Conservation (phyloP, 768 basidiomycete genomes). For the Vishniacozyma victoriae region DNA sequence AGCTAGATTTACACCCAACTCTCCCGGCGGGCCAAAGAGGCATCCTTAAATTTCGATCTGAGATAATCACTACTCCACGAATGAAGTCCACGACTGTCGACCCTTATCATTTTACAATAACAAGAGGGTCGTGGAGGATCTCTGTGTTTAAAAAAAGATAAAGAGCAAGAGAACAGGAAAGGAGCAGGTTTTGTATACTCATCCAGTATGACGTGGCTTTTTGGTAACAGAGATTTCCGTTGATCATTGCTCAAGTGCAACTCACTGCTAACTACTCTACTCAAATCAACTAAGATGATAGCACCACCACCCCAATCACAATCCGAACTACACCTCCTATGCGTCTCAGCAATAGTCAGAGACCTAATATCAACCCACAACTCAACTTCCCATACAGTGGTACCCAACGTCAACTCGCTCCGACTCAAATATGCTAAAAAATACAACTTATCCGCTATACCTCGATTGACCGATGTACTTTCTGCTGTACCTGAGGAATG, state of each 20-base stretch:
- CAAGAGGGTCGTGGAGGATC: conserved; percentile 25
- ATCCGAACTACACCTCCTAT: conserved; percentile 80
- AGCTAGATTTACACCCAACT: background rate
- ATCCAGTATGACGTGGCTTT: conserved; percentile 4
- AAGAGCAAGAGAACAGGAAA: conserved; percentile 9
- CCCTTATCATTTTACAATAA: conserved; percentile 7
- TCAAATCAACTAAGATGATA: conserved; percentile 21
- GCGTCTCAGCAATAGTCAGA: conserved; percentile 89
- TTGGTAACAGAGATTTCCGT: background rate
- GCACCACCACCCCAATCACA: conserved; percentile 55
- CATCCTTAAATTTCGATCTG: conserved; percentile 18
- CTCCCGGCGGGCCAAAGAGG: conserved; percentile 43
- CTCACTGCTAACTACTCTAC: background rate
- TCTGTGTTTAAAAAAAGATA: conserved; percentile 21
- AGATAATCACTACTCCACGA: conserved; percentile 12
- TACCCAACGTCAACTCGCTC: conserved; percentile 79
- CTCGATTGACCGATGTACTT: conserved; percentile 93
- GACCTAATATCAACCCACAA: conserved; percentile 63
- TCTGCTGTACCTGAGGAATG: conserved; percentile 97
- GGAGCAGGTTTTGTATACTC: background rate
- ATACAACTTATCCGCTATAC: conserved; percentile 75
- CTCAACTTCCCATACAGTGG: conserved; percentile 50
- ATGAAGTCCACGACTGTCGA: conserved; percentile 28
- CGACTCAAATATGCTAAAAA: conserved; percentile 86
- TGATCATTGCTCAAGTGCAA: background rate